These are phyloP conservation scores for Cadophora luteo-olivacea DNA, from an alignment of 2,329 filamentous ascomycete genomes.

Conservation along the genomic window DNA sequence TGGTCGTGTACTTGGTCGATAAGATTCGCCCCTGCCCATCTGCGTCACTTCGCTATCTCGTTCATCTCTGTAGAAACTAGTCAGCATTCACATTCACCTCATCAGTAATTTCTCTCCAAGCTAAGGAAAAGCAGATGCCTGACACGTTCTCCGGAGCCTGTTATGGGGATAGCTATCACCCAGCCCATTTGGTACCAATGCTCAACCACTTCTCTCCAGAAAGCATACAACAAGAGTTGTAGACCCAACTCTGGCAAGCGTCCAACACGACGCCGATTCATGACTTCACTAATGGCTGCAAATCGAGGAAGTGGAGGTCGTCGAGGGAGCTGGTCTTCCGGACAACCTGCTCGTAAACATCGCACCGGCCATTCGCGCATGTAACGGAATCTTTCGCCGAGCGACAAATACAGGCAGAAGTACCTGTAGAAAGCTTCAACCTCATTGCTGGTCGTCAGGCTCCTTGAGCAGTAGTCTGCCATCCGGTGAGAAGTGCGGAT, in stretches of 20 bases:
- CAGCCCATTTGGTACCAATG: neutral
- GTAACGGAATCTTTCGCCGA: neutral
- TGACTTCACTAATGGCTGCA: neutral
- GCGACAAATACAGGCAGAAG: neutral
- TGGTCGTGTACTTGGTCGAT: constrained; percentile 41
- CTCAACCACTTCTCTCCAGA: neutral
- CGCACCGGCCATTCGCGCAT: neutral
- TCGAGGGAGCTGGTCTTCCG: constrained; percentile 1
- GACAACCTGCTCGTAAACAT: neutral
- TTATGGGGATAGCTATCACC: neutral
- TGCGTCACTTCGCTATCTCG: constrained; percentile 44
- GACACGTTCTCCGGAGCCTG: neutral
- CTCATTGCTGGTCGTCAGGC: neutral
- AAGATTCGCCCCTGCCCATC: constrained; percentile 45
- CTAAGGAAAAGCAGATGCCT: constrained; percentile 2
- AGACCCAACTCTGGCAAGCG: neutral
- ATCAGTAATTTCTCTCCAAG: neutral
- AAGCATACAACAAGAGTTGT: neutral
- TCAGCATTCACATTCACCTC: constrained; percentile 1
- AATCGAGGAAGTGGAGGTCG: neutral
- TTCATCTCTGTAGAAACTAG: constrained; percentile 29
- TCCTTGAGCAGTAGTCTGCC: neutral
- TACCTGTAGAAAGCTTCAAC: neutral
- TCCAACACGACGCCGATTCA: neutral
- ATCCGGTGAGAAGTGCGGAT: neutral